Evolutionary conservation across 164 flowering plant genomes (phyloP).

Genomic region (Sedum album): DNA sequence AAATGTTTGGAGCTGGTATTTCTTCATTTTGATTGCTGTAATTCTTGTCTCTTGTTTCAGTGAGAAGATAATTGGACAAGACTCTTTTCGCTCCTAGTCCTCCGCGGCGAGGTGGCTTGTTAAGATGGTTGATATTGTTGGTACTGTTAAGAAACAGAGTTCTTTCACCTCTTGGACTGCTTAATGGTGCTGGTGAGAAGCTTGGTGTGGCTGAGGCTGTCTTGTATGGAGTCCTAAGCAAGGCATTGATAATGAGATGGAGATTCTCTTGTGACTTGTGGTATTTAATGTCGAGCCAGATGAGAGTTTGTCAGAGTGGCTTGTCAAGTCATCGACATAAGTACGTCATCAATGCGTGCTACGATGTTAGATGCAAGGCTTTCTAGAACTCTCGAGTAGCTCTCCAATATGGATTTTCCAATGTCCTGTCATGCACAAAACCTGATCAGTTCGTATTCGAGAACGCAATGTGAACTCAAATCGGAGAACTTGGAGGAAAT

Average conservation of each 20-base stretch:
- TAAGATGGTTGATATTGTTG: conserved; percentile 11
- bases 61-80: conserved; percentile 35
- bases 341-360: conserved; percentile 85
- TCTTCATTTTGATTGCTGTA: conserved; percentile 23
- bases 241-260: conserved; percentile 44
- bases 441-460: not conserved
- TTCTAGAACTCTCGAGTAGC: conserved; percentile 98
- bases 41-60: conserved; percentile 28
- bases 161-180: conserved; percentile 61
- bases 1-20: conserved; percentile 12
- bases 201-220: conserved; percentile 45
- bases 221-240: conserved; percentile 59
- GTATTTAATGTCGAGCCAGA: conserved; percentile 44
- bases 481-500: not conserved
- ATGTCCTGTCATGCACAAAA: conserved; percentile 48
- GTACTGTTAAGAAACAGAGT: conserved; percentile 42
- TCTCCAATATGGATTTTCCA: conserved; percentile 88
- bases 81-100: conserved; percentile 37
- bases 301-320: conserved; percentile 46
- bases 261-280: conserved; percentile 49
- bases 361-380: conserved; percentile 83
- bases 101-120: conserved; percentile 25
- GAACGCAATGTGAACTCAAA: not conserved
- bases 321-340: conserved; percentile 82
- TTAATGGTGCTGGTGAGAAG: conserved; percentile 45